Percentiles rank a stretch among this genome's conserved stretches.
phyloP scores from a whole-genome alignment of 83 land plant species.

The Diphasiastrum complanatum region DNA sequence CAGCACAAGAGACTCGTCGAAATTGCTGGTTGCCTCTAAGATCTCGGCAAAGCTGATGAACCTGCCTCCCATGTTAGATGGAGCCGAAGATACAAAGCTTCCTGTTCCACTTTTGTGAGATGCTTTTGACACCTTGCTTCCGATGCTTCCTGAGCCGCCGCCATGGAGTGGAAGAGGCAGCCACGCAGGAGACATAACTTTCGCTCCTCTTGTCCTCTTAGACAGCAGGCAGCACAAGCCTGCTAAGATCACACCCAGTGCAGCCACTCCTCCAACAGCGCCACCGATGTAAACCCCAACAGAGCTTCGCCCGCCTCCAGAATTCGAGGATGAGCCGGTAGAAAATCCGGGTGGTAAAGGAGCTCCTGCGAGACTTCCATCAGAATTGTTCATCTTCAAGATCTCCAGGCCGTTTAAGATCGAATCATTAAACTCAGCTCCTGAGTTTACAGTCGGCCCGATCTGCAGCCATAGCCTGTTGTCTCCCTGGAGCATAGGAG shows the following conservation, averaged over 20 bases:
- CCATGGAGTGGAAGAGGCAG: constrained; percentile 53
- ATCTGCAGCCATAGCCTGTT: constrained; percentile 47
- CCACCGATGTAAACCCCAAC: constrained; percentile 35
- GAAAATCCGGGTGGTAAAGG: constrained; percentile 31
- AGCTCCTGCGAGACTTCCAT: constrained; percentile 48
- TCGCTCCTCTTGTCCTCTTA: constrained; percentile 26
- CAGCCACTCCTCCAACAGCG: constrained; percentile 37
- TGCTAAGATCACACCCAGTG: constrained; percentile 19
- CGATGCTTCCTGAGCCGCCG: constrained; percentile 36
- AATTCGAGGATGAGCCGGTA: constrained; percentile 11
- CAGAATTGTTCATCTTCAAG: constrained; percentile 61
- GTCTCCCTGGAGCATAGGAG: constrained; percentile 35
- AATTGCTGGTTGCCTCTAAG: constrained; percentile 65
- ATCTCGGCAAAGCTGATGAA: constrained; percentile 65
- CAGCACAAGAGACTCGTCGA: constrained; percentile 59
- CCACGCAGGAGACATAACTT: constrained; percentile 40
- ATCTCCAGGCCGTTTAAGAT: constrained; percentile 76
- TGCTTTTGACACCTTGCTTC: constrained; percentile 37
- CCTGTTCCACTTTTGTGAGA: constrained; percentile 68
- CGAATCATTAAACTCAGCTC: constrained; percentile 28
- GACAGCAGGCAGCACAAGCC: constrained; percentile 41
- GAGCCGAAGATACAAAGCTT: constrained; percentile 59
- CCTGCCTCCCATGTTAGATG: constrained; percentile 54
- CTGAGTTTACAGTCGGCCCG: constrained; percentile 42
- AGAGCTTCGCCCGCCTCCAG: constrained; percentile 17